Conservation (phyloP, 2,329 filamentous ascomycete species). For the Claviceps monticola region DNA sequence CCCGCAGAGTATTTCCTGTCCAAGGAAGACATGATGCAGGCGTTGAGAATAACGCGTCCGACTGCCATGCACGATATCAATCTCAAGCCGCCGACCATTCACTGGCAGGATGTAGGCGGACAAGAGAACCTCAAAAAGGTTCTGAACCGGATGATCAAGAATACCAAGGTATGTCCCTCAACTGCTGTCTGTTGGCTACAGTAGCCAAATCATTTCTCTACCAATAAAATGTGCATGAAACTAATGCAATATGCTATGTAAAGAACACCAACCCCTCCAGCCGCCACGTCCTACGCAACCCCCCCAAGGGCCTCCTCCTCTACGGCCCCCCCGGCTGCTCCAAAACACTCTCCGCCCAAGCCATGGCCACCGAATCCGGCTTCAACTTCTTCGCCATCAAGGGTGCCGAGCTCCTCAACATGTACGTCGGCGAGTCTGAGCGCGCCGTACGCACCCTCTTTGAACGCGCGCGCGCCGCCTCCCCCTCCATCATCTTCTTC, state of each 20-base stretch:
- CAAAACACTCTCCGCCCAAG: constrained; percentile 85
- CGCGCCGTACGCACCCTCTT: constrained; percentile 76
- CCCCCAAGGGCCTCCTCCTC: constrained; percentile 70
- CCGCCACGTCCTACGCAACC: constrained; percentile 30
- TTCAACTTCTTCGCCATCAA: constrained; percentile 94
- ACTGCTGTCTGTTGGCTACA: neutral
- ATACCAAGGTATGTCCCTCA: constrained; percentile 15
- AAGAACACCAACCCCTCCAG: constrained; percentile 18
- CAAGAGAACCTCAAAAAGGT: constrained; percentile 60
- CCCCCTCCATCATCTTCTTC: constrained; percentile 90
- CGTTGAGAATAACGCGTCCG: constrained; percentile 57
- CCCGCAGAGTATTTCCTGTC: constrained; percentile 16
- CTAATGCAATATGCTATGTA: neutral
- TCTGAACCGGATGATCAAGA: constrained; percentile 36
- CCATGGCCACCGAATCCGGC: constrained; percentile 76
- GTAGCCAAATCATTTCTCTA: no score
- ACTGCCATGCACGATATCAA: constrained; percentile 84
- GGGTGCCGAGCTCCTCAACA: constrained; percentile 83
- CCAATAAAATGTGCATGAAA: neutral
- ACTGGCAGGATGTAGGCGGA: constrained; percentile 80
- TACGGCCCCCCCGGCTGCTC: constrained; percentile 92
- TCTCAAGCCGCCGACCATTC: constrained; percentile 72
- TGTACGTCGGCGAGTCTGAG: constrained; percentile 95
- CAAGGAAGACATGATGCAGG: constrained; percentile 44
- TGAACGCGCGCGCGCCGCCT: constrained; percentile 68